Evolutionary conservation across 345 rosid genomes (phyloP), one percentile per base, ranked within the genome.

Genomic region (Pugionium cornutum): DNA sequence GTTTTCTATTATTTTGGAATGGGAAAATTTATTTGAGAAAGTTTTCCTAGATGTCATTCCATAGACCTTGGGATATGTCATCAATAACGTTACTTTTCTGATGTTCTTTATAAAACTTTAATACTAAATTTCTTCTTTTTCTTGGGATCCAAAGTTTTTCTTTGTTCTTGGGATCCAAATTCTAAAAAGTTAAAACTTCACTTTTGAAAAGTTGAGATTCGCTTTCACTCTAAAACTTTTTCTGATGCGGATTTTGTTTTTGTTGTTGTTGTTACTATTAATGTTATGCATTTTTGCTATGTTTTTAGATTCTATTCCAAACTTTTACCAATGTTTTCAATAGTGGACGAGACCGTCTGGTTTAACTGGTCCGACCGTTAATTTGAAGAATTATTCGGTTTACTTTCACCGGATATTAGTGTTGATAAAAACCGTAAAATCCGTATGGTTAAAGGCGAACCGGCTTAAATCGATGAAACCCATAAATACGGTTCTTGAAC

Each of bases 101-200:
- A 68, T 42, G 30, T 27, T 51, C 45, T 59, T 48, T 43, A 9
- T 35, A 40, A 41, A 4, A 49, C 42, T 29, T 18, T 18, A 18
- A 18, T 18, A 18, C 18, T 18, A 18, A 18, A 18, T 18, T 18
- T 18, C 18, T 18, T 18, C 18, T 18, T 18, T 18, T 18, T 18
- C 18, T 18, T 18, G 18, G 18, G 18, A 18, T 18, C 35, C 28
- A 26, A 50, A 18, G 28, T 9, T 51, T 31, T 59, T 58, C 58
- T 40, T 58, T 26, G 29, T 41, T 33, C 68, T 62, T 56, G 69
- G 75, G 69, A 71, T 71, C 65, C 53, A 64, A 56, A 64, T 56
- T 58, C 59, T 40, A 64, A 68, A 46, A 70, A 32, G 69, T 48
- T 39, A 56, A 55, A 41, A 48, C 59, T 52, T 56, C 75, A 64